Conservation (phyloP, 805 yeast species). For the Candida caryicola region DNA sequence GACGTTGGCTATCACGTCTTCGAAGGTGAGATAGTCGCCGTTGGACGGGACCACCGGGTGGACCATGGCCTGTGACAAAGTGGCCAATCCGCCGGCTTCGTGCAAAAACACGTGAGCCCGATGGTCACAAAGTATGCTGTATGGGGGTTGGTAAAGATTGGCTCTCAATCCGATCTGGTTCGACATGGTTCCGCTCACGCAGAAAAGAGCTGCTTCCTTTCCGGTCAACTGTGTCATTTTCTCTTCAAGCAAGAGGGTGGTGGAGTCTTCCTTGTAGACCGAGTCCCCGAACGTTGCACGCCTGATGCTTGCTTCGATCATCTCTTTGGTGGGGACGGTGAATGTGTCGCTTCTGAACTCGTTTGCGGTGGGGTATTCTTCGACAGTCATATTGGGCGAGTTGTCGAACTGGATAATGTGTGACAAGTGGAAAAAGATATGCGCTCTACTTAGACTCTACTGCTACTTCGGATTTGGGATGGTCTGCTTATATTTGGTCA, state of each 20-base stretch:
- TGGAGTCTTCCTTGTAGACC: constrained; percentile 81
- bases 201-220: constrained; percentile 75
- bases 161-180: constrained; percentile 84
- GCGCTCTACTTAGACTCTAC: too few species aligned
- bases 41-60: constrained; percentile 76
- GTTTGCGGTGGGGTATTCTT: constrained; percentile 29
- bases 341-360: constrained; percentile 72
- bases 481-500: neutral
- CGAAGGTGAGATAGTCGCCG: constrained; percentile 73
- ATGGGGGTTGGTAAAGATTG: constrained; percentile 77
- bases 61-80: constrained; percentile 89
- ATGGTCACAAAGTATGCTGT: constrained; percentile 80
- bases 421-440: neutral
- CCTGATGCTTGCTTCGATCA: constrained; percentile 35
- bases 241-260: constrained; percentile 62
- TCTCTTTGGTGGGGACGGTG: constrained; percentile 76
- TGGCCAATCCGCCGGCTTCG: constrained; percentile 92
- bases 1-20: constrained; percentile 64
- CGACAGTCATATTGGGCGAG: constrained; percentile 12
- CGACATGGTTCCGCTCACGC: constrained; percentile 87
- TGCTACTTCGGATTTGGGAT: neutral
- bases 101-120: constrained; percentile 78
- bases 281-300: constrained; percentile 73
- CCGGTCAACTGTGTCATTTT: constrained; percentile 70
- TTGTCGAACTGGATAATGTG: too few species aligned